These are phyloP conservation scores for Crucibulum cyathiforme DNA, from an alignment of 1,284 basidiomycete genomes.

Conservation along the genomic window DNA sequence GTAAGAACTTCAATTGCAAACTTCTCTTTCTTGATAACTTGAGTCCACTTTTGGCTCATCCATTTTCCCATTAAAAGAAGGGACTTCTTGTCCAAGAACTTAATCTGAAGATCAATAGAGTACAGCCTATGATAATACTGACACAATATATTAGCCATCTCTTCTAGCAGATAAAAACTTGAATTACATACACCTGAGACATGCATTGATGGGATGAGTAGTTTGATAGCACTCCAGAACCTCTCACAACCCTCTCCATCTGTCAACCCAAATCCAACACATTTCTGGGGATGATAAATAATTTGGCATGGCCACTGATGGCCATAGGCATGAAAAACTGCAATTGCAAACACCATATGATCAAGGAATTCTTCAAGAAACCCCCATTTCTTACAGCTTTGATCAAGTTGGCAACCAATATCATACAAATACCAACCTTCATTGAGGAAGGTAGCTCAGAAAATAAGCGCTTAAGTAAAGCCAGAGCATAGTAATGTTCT, in stretches of 20 bases:
- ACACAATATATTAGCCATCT: too few species aligned
- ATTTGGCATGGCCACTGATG: slow-evolving; percentile 50
- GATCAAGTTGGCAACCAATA: slow-evolving; percentile 45
- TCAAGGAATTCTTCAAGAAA: slow-evolving; percentile 18
- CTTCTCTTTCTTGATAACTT: too few species aligned
- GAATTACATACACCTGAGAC: neutral
- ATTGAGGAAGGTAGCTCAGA: slow-evolving; percentile 29
- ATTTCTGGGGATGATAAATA: slow-evolving; percentile 39
- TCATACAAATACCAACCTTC: slow-evolving; percentile 42
- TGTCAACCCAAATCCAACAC: slow-evolving; percentile 34
- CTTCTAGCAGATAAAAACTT: too few species aligned
- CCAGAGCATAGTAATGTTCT: slow-evolving; percentile 45
- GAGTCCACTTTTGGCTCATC: too few species aligned
- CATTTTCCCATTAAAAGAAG: too few species aligned
- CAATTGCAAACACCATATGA: slow-evolving; percentile 37
- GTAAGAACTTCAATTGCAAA: too few species aligned
- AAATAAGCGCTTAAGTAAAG: slow-evolving; percentile 38
- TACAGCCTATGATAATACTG: too few species aligned
- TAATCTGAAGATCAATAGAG: too few species aligned
- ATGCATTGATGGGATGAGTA: neutral
- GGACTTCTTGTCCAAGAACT: too few species aligned
- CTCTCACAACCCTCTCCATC: slow-evolving; percentile 45
- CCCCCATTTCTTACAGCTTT: slow-evolving; percentile 35
- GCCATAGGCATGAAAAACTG: slow-evolving; percentile 35
- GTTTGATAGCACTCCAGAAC: slow-evolving; percentile 33